Conservation (phyloP, 2,329 filamentous ascomycete species). For the Neurospora crassa region DNA sequence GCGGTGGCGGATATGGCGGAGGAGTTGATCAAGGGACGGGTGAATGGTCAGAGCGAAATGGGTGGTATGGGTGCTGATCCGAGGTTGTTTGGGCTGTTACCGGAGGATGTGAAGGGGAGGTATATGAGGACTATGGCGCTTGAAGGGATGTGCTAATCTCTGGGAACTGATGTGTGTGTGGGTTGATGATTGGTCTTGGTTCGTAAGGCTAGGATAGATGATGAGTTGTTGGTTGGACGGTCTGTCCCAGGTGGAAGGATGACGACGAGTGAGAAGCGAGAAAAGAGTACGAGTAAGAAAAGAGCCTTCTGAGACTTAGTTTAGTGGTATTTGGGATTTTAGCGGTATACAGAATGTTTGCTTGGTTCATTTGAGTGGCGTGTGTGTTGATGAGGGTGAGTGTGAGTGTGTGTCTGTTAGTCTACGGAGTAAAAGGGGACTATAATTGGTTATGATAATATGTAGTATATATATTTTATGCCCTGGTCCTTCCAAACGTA, state of each 20-base stretch:
- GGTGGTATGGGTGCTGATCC: conserved; percentile 37
- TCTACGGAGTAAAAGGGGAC: not conserved
- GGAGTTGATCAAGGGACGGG: conserved; percentile 52
- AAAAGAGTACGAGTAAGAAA: not conserved
- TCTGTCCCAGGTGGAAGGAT: not conserved
- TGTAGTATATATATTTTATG: not conserved
- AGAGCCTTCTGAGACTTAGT: not conserved
- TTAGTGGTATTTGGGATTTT: not conserved
- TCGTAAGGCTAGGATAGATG: not conserved
- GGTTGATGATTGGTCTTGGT: not conserved
- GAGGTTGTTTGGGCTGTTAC: conserved; percentile 46
- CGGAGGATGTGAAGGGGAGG: conserved; percentile 60
- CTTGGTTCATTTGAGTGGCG: not conserved
- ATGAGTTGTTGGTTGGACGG: not conserved
- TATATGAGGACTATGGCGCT: conserved; percentile 39
- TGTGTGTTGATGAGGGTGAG: not conserved
- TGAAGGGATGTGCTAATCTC: conserved; percentile 2
- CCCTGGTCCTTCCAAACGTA: not conserved
- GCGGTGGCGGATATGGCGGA: conserved; percentile 76
- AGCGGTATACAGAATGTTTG: not conserved
- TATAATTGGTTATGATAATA: not conserved
- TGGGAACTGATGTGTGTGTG: no score
- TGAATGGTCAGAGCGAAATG: not conserved
- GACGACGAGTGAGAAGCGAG: not conserved
- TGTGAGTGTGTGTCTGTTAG: not conserved